Base-by-base conservation (phyloP, 768 basidiomycete species). In the Pisolithus orientalis region DNA sequence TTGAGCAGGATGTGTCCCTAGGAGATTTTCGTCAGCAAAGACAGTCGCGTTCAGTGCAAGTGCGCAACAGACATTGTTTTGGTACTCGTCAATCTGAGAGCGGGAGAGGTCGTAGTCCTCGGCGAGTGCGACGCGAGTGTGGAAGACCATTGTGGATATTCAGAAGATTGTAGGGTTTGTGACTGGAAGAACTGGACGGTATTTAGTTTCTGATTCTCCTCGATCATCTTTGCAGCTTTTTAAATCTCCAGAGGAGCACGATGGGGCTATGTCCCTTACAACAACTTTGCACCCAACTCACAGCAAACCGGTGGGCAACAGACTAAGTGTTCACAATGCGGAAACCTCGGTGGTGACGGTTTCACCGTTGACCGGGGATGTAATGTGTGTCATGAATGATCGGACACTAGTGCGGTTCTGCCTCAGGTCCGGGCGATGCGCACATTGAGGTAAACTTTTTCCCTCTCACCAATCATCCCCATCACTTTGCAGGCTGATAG, bases 1-100 rank as follows among this genome's bases (percentile, higher is more conserved):
- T 14, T 24, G 14, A 49, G 47, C n/a, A 49, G 34, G 25, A 49
- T 27, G 29, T 49, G 47, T n/a, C 47, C 47, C 47, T 49, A 28
- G 1, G 25, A 1, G 25, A 43, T 13, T 5, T 27, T 16, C 25
- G 38, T 49, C 38, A 49, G 47, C 25, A 27, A 28, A n/a, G 37
- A 49, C 13, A 4, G n/a, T 3, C 25, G 28, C 27, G 21, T 27
- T 11, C 16, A 49, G 16, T 7, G n/a, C 21, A 25, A 39, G 16
- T 14, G 4, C 38, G 47, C 8, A 21, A 39, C 47, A 16, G 28
- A 49, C 47, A 39, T 49, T 38, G 25, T 49, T 49, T 25, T 49
- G 47, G 37, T 49, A 49, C 28, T 49, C 13, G 27, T 37, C 37
- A 38, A 39, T 16, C 11, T 38, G 24, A 49, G 37, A 14, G 6